Percentiles rank a stretch among this genome's conserved stretches.
phyloP scores from a whole-genome alignment of 2,329 filamentous ascomycete genomes.

The Cladosporium oxysporum region DNA sequence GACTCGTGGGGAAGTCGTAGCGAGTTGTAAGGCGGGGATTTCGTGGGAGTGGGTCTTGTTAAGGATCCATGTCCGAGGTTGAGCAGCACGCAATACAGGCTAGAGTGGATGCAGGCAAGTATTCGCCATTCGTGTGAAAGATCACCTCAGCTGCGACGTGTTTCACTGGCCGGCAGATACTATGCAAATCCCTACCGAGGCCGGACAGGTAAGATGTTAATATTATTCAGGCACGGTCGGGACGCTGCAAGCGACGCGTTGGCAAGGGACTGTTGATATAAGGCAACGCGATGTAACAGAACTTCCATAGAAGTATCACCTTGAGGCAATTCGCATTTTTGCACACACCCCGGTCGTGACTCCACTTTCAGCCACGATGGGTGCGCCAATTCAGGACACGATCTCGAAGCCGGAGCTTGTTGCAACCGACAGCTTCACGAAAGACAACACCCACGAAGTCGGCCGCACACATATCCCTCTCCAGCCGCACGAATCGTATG shows the following conservation, averaged over 20 bases:
- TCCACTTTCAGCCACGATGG: slow-evolving; percentile 6
- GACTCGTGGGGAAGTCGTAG: background rate
- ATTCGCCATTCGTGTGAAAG: slow-evolving; percentile 9
- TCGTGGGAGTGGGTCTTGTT: background rate
- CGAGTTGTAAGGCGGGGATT: background rate
- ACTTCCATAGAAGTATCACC: background rate
- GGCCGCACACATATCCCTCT: slow-evolving; percentile 13
- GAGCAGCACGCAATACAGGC: slow-evolving; percentile 2
- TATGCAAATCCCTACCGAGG: slow-evolving; percentile 5
- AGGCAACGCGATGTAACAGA: background rate
- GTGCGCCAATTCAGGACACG: background rate
- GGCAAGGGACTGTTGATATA: slow-evolving; percentile 1
- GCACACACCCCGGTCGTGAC: background rate
- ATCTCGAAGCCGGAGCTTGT: slow-evolving; percentile 13
- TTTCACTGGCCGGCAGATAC: slow-evolving; percentile 3
- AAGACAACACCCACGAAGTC: slow-evolving; percentile 1
- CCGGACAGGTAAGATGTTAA: background rate
- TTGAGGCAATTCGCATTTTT: background rate
- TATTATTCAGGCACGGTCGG: background rate
- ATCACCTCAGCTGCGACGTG: slow-evolving; percentile 7
- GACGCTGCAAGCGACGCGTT: background rate
- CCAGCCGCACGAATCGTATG: slow-evolving; percentile 54
- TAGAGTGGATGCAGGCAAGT: background rate
- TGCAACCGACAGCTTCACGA: background rate
- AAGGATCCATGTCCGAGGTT: background rate